Percentiles rank a stretch among this genome's conserved stretches.
phyloP scores from a whole-genome alignment of 1,139 yeast species.

The Nakaseomyces bracarensis region DNA sequence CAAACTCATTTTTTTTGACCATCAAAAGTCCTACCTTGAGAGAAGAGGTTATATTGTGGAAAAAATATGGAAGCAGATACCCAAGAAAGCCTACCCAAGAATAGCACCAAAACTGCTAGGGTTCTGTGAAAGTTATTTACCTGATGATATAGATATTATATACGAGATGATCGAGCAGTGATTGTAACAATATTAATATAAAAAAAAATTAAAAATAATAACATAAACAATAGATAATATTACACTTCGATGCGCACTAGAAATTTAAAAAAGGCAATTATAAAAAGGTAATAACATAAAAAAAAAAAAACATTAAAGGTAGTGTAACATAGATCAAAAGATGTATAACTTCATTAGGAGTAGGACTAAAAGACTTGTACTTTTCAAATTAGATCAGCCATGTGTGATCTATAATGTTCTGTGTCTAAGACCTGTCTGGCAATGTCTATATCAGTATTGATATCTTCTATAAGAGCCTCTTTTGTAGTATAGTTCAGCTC shows the following conservation, averaged over 20 bases:
- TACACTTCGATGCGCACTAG: too few species aligned
- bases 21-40: conserved; percentile 22
- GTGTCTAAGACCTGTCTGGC: conserved; percentile 44
- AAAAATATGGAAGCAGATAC: conserved; percentile 18
- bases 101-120: conserved; percentile 11
- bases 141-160: conserved; percentile 25
- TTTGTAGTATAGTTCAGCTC: conserved; percentile 79
- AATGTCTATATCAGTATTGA: conserved; percentile 65
- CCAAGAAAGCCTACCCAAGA: conserved; percentile 10
- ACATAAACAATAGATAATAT: too few species aligned
- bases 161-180: conserved; percentile 9
- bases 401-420: conserved; percentile 9
- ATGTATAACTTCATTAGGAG: too few species aligned
- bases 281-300: not conserved
- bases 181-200: not conserved
- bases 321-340: too few species aligned
- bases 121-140: conserved; percentile 25
- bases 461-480: conserved; percentile 82
- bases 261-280: too few species aligned
- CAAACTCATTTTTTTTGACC: conserved; percentile 22
- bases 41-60: conserved; percentile 21
- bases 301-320: not conserved
- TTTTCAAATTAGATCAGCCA: conserved; percentile 10
- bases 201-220: too few species aligned
- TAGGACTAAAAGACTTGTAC: conserved; percentile 8